These are phyloP conservation scores for Ophiosphaerella herpotricha DNA, from an alignment of 2,329 filamentous ascomycete species.

Conservation along the genomic window DNA sequence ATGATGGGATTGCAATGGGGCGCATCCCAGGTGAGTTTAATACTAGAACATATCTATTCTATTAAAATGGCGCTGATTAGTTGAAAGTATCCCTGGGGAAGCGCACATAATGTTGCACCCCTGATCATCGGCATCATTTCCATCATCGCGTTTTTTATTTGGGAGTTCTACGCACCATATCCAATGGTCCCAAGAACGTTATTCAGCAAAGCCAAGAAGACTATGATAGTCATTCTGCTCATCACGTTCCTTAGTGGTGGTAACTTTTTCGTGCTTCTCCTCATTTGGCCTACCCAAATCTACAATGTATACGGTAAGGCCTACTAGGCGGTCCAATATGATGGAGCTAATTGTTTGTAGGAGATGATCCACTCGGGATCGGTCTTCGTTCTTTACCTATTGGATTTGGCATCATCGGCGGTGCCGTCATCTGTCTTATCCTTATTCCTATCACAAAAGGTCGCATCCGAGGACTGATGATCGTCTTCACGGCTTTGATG, in stretches of 20 bases:
- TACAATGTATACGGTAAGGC: constrained; percentile 41
- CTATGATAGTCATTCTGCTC: constrained; percentile 37
- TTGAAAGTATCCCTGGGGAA: constrained; percentile 60
- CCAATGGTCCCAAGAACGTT: constrained; percentile 51
- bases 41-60: background rate
- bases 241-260: constrained; percentile 43
- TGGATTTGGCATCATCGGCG: constrained; percentile 65
- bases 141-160: constrained; percentile 57
- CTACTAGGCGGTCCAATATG: background rate
- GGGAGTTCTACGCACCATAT: constrained; percentile 50
- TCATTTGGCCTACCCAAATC: constrained; percentile 43
- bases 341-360: constrained; percentile 8
- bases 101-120: constrained; percentile 59
- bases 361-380: constrained; percentile 64
- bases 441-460: constrained; percentile 63
- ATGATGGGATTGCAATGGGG: constrained; percentile 48
- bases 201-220: constrained; percentile 36
- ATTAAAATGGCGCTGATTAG: constrained; percentile 51
- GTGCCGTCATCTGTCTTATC: constrained; percentile 63
- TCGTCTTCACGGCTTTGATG: constrained; percentile 65
- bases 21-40: constrained; percentile 36
- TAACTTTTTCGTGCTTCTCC: constrained; percentile 41
- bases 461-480: constrained; percentile 64
- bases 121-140: constrained; percentile 57
- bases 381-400: constrained; percentile 69